phyloP scores from a whole-genome alignment of 441 rosid genomes.

The Breynia disticha region DNA sequence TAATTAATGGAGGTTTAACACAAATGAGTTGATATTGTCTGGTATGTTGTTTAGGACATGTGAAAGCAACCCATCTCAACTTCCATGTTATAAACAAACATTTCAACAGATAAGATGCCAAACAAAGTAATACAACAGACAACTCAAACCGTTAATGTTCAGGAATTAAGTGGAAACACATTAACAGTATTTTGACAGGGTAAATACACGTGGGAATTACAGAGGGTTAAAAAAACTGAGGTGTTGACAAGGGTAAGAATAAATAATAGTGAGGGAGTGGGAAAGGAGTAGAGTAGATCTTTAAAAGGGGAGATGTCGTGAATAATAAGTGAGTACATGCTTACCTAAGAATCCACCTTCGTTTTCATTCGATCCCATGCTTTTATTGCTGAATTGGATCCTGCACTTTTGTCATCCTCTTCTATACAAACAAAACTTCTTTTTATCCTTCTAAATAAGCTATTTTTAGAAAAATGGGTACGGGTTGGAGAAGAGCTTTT shows the following conservation, averaged over 20 bases:
- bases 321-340: background rate
- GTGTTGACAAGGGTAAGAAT: no score
- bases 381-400: slow-evolving; percentile 14
- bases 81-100: no score
- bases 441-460: slow-evolving; percentile 4
- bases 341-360: slow-evolving; percentile 10
- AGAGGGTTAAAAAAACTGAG: no score
- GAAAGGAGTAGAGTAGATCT: background rate
- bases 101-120: no score
- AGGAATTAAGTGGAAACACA: no score
- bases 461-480: slow-evolving; percentile 42
- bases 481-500: slow-evolving; percentile 96
- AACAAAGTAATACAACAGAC: no score
- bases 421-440: slow-evolving; percentile 28
- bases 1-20: background rate
- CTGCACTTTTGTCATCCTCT: slow-evolving; percentile 35
- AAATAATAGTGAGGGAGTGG: slow-evolving; percentile 1
- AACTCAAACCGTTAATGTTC: no score
- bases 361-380: slow-evolving; percentile 25
- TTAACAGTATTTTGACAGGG: no score
- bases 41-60: no score
- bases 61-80: no score
- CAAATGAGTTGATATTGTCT: no score
- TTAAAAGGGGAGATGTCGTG: background rate
- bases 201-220: no score